Evolutionary conservation across 2,329 filamentous ascomycete genomes (phyloP).

Genomic region (Dactylellina haptotyla): DNA sequence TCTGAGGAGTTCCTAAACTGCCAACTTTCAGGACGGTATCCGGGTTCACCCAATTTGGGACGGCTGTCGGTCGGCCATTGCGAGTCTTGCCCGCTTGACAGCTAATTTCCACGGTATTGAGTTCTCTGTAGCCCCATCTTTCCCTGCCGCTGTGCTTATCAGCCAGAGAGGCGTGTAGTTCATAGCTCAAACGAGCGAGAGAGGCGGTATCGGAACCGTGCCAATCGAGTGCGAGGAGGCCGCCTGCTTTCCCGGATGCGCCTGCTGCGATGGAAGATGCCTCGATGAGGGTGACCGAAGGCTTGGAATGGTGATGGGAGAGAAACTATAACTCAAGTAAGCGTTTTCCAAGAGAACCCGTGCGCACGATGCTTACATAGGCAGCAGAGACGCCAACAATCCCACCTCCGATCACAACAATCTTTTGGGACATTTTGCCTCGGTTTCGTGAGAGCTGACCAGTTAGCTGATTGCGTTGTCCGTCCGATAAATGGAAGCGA

Average conservation of each 20-base stretch:
- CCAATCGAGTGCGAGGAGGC: constrained; percentile 73
- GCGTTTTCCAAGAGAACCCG: not conserved
- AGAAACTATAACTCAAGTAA: constrained; percentile 61
- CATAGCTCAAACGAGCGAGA: constrained; percentile 89
- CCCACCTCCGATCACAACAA: constrained; percentile 47
- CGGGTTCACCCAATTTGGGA: constrained; percentile 32
- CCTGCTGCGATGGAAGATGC: constrained; percentile 86
- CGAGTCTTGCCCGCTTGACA: constrained; percentile 24
- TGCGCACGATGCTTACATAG: constrained; percentile 28
- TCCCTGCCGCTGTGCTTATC: constrained; percentile 80
- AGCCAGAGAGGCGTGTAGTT: constrained; percentile 84
- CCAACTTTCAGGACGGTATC: constrained; percentile 13
- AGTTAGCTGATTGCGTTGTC: no score
- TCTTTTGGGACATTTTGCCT: constrained; percentile 36
- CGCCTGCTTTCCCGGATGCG: constrained; percentile 93
- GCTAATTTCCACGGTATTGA: constrained; percentile 41
- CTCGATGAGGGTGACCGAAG: constrained; percentile 87
- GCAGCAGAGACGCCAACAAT: constrained; percentile 50
- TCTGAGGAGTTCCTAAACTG: constrained; percentile 20
- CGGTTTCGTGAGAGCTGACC: no score
- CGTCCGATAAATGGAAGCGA: no score
- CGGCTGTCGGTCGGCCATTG: not conserved
- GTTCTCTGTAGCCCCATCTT: constrained; percentile 78
- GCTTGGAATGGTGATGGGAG: constrained; percentile 76
- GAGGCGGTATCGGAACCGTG: constrained; percentile 33